Evolutionary conservation across 768 basidiomycete genomes (phyloP).

Genomic region (Dendrothele bispora): DNA sequence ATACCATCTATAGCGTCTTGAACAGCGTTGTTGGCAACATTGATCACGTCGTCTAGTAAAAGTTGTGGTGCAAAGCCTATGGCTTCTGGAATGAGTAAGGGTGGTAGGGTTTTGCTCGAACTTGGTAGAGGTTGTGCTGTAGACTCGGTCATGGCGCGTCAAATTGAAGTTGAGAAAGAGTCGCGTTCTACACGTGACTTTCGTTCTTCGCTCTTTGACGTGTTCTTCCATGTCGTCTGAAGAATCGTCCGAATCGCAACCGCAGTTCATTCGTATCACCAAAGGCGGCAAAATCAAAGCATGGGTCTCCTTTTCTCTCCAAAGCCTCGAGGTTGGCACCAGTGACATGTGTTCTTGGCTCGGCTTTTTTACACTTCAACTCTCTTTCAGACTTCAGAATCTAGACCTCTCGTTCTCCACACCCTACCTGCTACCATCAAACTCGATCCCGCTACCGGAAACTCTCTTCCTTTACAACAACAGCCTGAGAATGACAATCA

Average conservation of each 20-base stretch:
- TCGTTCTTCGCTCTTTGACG: background rate
- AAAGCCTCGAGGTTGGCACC: slow-evolving; percentile 49
- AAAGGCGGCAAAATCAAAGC: slow-evolving; percentile 51
- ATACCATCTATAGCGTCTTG: slow-evolving; percentile 77
- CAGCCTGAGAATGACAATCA: slow-evolving; percentile 10
- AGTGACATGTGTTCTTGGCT: background rate
- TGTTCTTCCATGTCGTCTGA: background rate
- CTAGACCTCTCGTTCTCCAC: slow-evolving; percentile 54
- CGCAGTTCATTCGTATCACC: slow-evolving; percentile 51
- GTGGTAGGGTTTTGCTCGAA: slow-evolving; percentile 23
- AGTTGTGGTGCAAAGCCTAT: slow-evolving; percentile 85
- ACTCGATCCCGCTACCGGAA: too few relatives aligned
- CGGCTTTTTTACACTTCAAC: slow-evolving; percentile 1
- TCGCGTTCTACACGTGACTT: slow-evolving; percentile 3
- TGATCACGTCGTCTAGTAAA: slow-evolving; percentile 84
- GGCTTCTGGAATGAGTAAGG: slow-evolving; percentile 66
- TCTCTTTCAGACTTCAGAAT: slow-evolving; percentile 43
- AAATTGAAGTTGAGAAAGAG: background rate
- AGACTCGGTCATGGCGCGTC: too few relatives aligned
- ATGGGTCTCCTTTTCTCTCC: slow-evolving; percentile 54
- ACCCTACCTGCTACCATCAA: slow-evolving; percentile 53
- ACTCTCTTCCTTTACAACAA: too few relatives aligned
- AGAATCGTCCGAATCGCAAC: slow-evolving; percentile 4
- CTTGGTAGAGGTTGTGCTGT: background rate
- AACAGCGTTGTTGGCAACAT: slow-evolving; percentile 78